These are phyloP conservation scores for Ceratocystis papillata DNA, from an alignment of 2,329 filamentous ascomycete genomes.

Conservation along the genomic window DNA sequence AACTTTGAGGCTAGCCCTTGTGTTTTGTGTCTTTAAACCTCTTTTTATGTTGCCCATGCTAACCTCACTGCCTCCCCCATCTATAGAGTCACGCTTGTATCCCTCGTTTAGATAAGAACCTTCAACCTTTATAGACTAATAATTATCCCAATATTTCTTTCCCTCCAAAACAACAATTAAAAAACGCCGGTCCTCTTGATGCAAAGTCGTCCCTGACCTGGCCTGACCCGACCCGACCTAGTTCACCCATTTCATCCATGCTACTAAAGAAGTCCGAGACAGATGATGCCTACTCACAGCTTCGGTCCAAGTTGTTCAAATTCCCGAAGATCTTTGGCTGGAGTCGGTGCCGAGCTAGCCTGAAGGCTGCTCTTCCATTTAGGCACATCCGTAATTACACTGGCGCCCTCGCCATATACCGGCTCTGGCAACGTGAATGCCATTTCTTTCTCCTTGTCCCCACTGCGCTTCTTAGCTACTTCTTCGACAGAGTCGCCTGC, in stretches of 20 bases:
- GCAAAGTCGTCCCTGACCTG: neutral
- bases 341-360: slow-evolving; percentile 59
- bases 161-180: neutral
- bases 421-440: slow-evolving; percentile 33
- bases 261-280: too few species aligned
- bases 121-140: too few species aligned
- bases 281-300: slow-evolving; percentile 39
- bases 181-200: slow-evolving; percentile 3
- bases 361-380: slow-evolving; percentile 67
- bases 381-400: slow-evolving; percentile 65
- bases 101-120: too few species aligned
- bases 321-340: slow-evolving; percentile 64
- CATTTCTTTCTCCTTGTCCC: slow-evolving; percentile 25
- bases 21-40: too few species aligned
- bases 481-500: slow-evolving; percentile 29
- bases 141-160: neutral
- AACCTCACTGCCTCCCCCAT: too few species aligned
- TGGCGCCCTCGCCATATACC: slow-evolving; percentile 34
- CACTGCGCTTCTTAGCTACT: slow-evolving; percentile 30
- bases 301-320: slow-evolving; percentile 82
- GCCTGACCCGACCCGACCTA: too few species aligned
- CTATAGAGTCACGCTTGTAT: too few species aligned
- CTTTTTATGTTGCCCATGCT: too few species aligned
- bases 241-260: too few species aligned
- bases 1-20: too few species aligned